These are phyloP conservation scores for Xylariaceae sp. DNA, from an alignment of 2,329 filamentous ascomycete genomes.

Conservation along the genomic window DNA sequence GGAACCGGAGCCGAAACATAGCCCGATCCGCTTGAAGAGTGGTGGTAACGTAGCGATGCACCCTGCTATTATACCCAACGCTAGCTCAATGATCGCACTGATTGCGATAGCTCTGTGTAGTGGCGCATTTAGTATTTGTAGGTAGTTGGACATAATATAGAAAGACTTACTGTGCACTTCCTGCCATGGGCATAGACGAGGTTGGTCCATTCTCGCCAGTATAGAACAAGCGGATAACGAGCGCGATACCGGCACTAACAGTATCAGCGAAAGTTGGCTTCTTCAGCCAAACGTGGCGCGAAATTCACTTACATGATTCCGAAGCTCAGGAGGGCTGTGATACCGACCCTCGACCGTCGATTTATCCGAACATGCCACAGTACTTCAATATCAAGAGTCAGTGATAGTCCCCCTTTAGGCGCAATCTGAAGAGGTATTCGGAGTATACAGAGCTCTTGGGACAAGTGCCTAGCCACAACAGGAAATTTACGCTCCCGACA, in stretches of 20 bases:
- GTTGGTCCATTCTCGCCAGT: conserved; percentile 36
- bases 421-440: background rate
- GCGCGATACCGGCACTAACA: conserved; percentile 47
- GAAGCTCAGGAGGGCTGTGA: conserved; percentile 56
- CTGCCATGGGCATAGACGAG: conserved; percentile 39
- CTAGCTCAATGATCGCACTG: conserved; percentile 44
- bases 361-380: conserved; percentile 59
- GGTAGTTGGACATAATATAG: background rate
- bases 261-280: conserved; percentile 5
- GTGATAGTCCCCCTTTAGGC: background rate
- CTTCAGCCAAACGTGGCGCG: background rate
- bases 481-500: background rate
- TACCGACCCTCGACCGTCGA: conserved; percentile 51
- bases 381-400: conserved; percentile 36
- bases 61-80: conserved; percentile 45
- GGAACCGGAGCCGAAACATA: conserved; percentile 18
- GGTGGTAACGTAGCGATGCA: conserved; percentile 42
- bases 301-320: conserved; percentile 53
- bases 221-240: conserved; percentile 48
- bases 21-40: conserved; percentile 40
- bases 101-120: conserved; percentile 42
- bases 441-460: background rate
- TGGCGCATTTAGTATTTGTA: conserved; percentile 1
- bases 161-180: conserved; percentile 42
- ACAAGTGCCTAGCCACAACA: background rate